Percentiles rank a stretch among this genome's conserved stretches.
Evolutionary conservation across 345 rosid genomes (phyloP).

Genomic region (Salix purpurea): DNA sequence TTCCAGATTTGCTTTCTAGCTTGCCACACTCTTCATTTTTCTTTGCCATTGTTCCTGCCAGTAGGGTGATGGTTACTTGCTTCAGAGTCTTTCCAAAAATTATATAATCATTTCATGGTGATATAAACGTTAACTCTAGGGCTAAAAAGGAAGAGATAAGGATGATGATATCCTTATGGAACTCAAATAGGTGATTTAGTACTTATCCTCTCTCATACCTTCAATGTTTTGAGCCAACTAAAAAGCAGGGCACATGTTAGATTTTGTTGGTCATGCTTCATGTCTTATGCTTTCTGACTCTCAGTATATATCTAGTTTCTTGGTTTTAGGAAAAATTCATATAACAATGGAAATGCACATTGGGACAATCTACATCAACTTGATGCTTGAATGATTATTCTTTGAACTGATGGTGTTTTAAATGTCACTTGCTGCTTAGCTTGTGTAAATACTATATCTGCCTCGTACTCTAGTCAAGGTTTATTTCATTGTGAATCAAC

Average conservation of each 20-base stretch:
- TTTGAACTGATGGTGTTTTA: neutral
- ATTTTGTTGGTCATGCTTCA: neutral
- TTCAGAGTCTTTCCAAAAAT: neutral
- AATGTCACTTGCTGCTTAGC: neutral
- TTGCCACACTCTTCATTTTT: neutral
- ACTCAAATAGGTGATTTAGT: neutral
- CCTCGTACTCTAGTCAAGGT: neutral
- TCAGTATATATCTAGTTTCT: neutral
- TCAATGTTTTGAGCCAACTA: neutral
- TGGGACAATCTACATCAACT: neutral
- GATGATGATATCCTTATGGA: neutral
- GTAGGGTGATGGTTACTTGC: neutral
- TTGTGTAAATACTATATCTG: neutral
- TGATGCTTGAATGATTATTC: neutral
- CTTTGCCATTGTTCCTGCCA: neutral
- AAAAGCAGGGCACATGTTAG: neutral
- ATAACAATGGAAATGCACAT: neutral
- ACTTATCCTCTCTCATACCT: neutral
- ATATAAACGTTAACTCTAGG: neutral
- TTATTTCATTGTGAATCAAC: neutral
- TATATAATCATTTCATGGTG: neutral
- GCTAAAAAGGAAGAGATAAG: neutral
- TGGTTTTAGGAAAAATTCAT: neutral
- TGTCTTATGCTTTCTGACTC: neutral
- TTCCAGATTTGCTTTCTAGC: neutral